phyloP scores from a whole-genome alignment of 306 rosid species.

The Benincasa hispida region DNA sequence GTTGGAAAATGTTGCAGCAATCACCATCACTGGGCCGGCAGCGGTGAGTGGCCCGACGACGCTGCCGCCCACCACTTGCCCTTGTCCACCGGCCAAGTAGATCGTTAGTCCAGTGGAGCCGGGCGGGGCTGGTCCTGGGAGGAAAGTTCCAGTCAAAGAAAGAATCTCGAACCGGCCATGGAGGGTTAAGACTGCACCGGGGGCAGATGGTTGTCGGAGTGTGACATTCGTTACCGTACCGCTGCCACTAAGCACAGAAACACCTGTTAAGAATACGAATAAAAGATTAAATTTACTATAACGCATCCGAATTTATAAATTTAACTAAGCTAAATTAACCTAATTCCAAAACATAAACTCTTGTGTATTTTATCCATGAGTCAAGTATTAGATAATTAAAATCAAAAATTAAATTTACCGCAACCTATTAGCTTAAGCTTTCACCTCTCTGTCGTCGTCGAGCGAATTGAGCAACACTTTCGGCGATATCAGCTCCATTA shows the following conservation, averaged over 20 bases:
- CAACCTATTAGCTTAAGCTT: neutral
- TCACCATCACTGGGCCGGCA: slow-evolving; percentile 62
- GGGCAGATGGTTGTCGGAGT: slow-evolving; percentile 48
- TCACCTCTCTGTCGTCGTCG: slow-evolving; percentile 52
- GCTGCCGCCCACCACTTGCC: slow-evolving; percentile 66
- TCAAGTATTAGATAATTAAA: neutral
- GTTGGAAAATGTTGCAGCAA: slow-evolving; percentile 68
- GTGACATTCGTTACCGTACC: slow-evolving; percentile 65
- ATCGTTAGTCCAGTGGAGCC: slow-evolving; percentile 63
- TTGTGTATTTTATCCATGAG: neutral
- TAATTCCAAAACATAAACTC: neutral
- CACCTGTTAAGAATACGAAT: slow-evolving; percentile 1
- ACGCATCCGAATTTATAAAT: neutral
- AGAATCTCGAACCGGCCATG: slow-evolving; percentile 76
- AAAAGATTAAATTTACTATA: neutral
- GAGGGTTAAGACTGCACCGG: slow-evolving; percentile 48
- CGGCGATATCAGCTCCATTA: slow-evolving; percentile 49
- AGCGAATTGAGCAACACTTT: slow-evolving; percentile 53
- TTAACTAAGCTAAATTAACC: neutral
- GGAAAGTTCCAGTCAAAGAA: slow-evolving; percentile 48
- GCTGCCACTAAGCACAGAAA: slow-evolving; percentile 50
- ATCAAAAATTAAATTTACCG: neutral
- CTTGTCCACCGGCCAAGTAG: slow-evolving; percentile 69
- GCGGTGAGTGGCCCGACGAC: slow-evolving; percentile 69
- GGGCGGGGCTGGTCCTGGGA: slow-evolving; percentile 53